Evolutionary conservation across 2,329 filamentous ascomycete species (phyloP).

Genomic region (Apiospora rasikravindrae): DNA sequence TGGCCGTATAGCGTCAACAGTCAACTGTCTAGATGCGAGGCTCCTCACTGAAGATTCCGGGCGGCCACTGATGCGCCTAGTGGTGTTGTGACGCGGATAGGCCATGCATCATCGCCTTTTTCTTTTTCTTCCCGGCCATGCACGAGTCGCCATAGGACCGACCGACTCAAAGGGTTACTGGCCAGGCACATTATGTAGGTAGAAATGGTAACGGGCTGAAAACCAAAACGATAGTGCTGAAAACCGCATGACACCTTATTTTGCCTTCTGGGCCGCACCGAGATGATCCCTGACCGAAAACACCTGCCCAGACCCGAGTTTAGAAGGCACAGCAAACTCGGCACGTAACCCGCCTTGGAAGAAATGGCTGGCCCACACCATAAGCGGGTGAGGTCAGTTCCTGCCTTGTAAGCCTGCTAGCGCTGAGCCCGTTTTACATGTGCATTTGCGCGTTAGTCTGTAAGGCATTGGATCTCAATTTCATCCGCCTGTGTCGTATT

Average conservation of each 20-base stretch:
- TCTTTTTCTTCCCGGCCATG: not conserved
- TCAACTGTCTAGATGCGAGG: not conserved
- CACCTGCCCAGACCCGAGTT: not conserved
- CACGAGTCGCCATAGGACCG: not conserved
- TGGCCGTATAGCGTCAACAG: constrained; percentile 8
- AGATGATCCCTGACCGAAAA: constrained; percentile 1
- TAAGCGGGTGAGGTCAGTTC: not conserved
- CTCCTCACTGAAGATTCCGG: not conserved
- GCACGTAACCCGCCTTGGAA: constrained; percentile 7
- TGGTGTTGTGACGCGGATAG: not conserved
- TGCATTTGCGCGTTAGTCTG: not conserved
- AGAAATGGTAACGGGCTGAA: not conserved
- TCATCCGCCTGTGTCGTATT: not conserved
- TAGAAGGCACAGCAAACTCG: not conserved
- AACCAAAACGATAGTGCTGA: not conserved
- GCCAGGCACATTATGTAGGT: not conserved
- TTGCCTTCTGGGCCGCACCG: not conserved
- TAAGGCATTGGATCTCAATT: constrained; percentile 1
- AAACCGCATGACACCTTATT: constrained; percentile 12
- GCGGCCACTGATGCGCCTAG: not conserved
- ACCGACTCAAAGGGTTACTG: not conserved
- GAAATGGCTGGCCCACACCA: not conserved
- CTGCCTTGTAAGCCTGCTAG: not conserved
- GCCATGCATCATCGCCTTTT: not conserved
- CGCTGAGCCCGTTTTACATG: not conserved